Conservation (phyloP, 768 basidiomycete genomes). For the Boletus barrowsii region DNA sequence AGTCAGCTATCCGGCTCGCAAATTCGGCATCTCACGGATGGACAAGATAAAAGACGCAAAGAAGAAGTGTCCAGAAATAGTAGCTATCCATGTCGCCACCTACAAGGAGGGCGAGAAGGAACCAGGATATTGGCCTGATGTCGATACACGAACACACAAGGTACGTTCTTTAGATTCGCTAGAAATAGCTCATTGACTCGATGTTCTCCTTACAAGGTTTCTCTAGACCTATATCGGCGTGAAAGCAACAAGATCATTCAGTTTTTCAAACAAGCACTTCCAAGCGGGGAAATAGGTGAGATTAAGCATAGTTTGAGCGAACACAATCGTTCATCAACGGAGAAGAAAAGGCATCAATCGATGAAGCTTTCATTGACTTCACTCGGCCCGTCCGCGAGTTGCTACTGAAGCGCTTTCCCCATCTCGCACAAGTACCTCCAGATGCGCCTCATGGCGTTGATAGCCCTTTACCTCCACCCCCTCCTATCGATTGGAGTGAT, state of each 20-base stretch:
- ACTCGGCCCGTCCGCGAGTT: conserved; percentile 75
- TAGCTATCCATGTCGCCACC: conserved; percentile 91
- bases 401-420: conserved; percentile 71
- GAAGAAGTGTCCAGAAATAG: conserved; percentile 80
- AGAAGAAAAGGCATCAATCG: conserved; percentile 94
- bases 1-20: conserved; percentile 92
- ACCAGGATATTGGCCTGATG: conserved; percentile 89
- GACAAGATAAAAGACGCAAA: conserved; percentile 78
- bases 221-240: conserved; percentile 86
- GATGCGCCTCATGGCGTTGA: conserved; percentile 71
- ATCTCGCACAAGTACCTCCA: conserved; percentile 67
- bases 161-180: conserved; percentile 36
- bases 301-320: neutral
- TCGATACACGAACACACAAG: conserved; percentile 90
- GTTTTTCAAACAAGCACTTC: conserved; percentile 76
- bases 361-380: conserved; percentile 95
- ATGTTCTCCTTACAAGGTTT: conserved; percentile 53
- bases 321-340: neutral
- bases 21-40: conserved; percentile 92
- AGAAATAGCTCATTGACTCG: neutral
- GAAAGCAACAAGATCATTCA: conserved; percentile 87
- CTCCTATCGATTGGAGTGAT: conserved; percentile 57
- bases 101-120: conserved; percentile 85
- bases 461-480: conserved; percentile 72
- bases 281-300: conserved; percentile 79